Percentiles rank a stretch among this genome's conserved stretches.
These are phyloP conservation scores for Herpotrichia juniperi DNA, from an alignment of 2,329 filamentous ascomycete species.

Conservation along the genomic window DNA sequence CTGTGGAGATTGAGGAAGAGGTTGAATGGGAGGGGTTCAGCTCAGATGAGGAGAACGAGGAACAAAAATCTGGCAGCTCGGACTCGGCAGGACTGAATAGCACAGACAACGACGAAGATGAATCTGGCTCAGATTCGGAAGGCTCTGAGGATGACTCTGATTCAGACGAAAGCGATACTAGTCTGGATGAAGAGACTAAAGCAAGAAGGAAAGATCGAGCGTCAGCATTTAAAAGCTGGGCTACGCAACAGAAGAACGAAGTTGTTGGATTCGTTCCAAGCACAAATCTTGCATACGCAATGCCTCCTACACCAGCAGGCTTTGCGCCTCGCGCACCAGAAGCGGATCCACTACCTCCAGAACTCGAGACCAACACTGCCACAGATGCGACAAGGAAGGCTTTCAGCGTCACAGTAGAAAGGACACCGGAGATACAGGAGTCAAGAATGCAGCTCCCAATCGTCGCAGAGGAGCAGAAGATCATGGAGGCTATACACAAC, in stretches of 20 bases:
- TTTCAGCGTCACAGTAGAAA: constrained; percentile 73
- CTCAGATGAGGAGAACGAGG: constrained; percentile 34
- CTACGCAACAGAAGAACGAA: constrained; percentile 82
- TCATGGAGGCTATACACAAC: constrained; percentile 97
- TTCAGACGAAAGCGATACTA: constrained; percentile 38
- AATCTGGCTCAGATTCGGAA: constrained; percentile 28
- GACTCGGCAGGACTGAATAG: constrained; percentile 16
- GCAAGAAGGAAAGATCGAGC: constrained; percentile 52
- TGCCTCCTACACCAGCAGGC: constrained; percentile 59
- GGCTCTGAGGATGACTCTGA: constrained; percentile 45
- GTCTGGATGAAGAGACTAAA: constrained; percentile 44
- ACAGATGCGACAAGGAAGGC: constrained; percentile 70
- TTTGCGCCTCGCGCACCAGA: constrained; percentile 73
- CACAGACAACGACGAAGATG: constrained; percentile 10
- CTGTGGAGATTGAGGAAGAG: constrained; percentile 48
- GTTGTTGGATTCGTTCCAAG: constrained; percentile 72
- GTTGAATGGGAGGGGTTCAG: constrained; percentile 68
- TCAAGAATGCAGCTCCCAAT: constrained; percentile 82
- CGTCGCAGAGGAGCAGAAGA: constrained; percentile 92
- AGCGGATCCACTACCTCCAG: constrained; percentile 71
- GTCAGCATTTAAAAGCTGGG: constrained; percentile 93
- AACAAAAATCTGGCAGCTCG: constrained; percentile 9
- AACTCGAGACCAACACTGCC: constrained; percentile 64
- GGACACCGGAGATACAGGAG: constrained; percentile 76
- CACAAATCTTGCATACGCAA: constrained; percentile 39